These are phyloP conservation scores for Hapsidospora chrysogenum DNA, from an alignment of 495 filamentous ascomycete species.

Conservation along the genomic window DNA sequence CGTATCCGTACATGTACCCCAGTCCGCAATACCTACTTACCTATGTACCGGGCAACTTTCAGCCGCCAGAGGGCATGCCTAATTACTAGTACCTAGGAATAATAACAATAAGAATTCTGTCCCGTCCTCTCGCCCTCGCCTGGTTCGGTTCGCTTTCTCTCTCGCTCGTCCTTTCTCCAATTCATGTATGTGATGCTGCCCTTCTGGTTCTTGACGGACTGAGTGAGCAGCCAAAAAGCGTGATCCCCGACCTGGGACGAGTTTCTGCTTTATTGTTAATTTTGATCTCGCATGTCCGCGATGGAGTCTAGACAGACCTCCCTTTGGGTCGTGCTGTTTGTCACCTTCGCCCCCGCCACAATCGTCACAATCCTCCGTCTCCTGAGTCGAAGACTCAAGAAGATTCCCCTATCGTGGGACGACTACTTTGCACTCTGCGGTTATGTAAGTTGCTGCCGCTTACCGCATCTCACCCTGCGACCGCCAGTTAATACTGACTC, in stretches of 20 bases:
- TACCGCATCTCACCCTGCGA: neutral
- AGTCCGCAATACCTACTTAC: too few relatives aligned
- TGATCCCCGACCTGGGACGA: neutral
- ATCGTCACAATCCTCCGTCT: constrained; percentile 1
- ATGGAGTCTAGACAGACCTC: constrained; percentile 2
- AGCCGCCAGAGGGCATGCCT: too few relatives aligned
- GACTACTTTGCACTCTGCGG: constrained; percentile 2
- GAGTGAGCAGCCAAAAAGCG: neutral
- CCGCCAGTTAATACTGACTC: neutral
- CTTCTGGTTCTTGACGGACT: constrained; percentile 1
- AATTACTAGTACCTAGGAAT: too few relatives aligned
- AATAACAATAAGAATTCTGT: neutral
- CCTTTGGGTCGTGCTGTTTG: neutral
- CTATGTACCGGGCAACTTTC: too few relatives aligned
- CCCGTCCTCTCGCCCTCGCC: neutral
- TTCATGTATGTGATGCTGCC: neutral
- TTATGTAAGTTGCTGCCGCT: neutral
- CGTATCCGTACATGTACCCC: too few relatives aligned
- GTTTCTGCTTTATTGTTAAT: neutral
- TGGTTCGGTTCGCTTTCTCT: neutral
- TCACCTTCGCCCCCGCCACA: neutral
- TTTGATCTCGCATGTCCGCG: constrained; percentile 1
- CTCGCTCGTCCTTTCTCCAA: neutral
- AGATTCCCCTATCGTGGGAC: constrained; percentile 1
- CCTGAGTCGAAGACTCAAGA: constrained; percentile 2